Conservation (phyloP, 768 basidiomycete species). For the Tylopilus cervinicoccineus region DNA sequence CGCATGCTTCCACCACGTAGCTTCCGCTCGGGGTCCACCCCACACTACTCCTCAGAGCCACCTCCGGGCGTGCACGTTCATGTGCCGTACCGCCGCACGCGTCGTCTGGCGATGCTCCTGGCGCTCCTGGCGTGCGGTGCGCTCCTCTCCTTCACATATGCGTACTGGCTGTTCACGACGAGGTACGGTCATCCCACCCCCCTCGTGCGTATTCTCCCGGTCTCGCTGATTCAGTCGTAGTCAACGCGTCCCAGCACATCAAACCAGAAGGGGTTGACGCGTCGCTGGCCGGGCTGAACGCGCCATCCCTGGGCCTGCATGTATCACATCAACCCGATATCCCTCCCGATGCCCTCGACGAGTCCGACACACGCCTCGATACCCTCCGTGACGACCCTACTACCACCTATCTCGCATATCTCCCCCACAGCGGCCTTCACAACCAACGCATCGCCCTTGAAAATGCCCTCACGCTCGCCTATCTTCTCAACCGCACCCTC, state of each 20-base stretch:
- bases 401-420: conserved; percentile 61
- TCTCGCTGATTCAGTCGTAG: conserved; percentile 18
- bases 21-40: conserved; percentile 19
- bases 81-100: conserved; percentile 26
- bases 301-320: background rate
- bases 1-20: conserved; percentile 50
- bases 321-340: conserved; percentile 4
- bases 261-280: background rate
- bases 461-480: conserved; percentile 74
- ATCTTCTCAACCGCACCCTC: conserved; percentile 69
- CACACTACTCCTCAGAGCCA: conserved; percentile 12
- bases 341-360: conserved; percentile 32
- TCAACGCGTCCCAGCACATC: conserved; percentile 17
- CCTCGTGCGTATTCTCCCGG: conserved; percentile 12
- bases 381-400: conserved; percentile 17
- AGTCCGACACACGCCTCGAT: conserved; percentile 7
- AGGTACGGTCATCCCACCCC: conserved; percentile 44
- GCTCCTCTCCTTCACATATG: conserved; percentile 51
- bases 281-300: background rate
- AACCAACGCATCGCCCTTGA: conserved; percentile 86
- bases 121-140: conserved; percentile 45
- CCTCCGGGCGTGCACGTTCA: conserved; percentile 3
- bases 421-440: conserved; percentile 83
- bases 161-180: conserved; percentile 61
- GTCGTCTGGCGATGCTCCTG: conserved; percentile 41